Conservation (phyloP, 2,329 filamentous ascomycete species). For the Fusarium tuaranense region DNA sequence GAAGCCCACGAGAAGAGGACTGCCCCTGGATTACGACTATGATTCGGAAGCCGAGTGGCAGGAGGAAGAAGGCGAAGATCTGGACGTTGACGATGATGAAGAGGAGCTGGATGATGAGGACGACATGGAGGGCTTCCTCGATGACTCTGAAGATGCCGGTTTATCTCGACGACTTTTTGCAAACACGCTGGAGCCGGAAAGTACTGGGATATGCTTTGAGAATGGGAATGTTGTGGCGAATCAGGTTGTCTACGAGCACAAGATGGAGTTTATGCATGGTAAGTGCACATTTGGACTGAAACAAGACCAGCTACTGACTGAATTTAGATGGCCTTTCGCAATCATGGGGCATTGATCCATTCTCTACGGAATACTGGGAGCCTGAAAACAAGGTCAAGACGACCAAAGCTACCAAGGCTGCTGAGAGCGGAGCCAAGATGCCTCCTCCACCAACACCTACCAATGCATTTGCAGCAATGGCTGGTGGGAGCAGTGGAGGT, state of each 20-base stretch:
- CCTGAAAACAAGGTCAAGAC: slow-evolving; percentile 49
- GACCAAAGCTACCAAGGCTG: slow-evolving; percentile 11
- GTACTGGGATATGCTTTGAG: slow-evolving; percentile 88
- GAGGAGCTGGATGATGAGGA: slow-evolving; percentile 82
- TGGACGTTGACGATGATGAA: slow-evolving; percentile 74
- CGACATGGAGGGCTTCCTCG: slow-evolving; percentile 90
- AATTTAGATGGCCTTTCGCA: slow-evolving; percentile 58
- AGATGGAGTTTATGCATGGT: slow-evolving; percentile 82
- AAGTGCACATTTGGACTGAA: slow-evolving; percentile 46
- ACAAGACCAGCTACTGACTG: slow-evolving; percentile 28
- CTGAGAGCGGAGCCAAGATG: slow-evolving; percentile 44
- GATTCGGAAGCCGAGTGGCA: slow-evolving; percentile 91
- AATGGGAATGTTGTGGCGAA: slow-evolving; percentile 61
- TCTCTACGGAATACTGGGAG: slow-evolving; percentile 85
- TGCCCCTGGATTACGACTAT: slow-evolving; percentile 83
- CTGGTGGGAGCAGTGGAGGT: slow-evolving; percentile 22
- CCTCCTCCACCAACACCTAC: slow-evolving; percentile 48
- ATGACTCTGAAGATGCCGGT: slow-evolving; percentile 81
- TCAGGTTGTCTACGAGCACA: slow-evolving; percentile 68
- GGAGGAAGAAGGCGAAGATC: slow-evolving; percentile 77
- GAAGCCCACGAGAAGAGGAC: slow-evolving; percentile 64
- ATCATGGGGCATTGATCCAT: slow-evolving; percentile 80
- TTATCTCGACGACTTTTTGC: slow-evolving; percentile 67
- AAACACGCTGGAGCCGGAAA: slow-evolving; percentile 80
- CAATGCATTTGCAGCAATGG: slow-evolving; percentile 54